Conservation (phyloP, 306 rosid species). For the Argentina anserina region DNA sequence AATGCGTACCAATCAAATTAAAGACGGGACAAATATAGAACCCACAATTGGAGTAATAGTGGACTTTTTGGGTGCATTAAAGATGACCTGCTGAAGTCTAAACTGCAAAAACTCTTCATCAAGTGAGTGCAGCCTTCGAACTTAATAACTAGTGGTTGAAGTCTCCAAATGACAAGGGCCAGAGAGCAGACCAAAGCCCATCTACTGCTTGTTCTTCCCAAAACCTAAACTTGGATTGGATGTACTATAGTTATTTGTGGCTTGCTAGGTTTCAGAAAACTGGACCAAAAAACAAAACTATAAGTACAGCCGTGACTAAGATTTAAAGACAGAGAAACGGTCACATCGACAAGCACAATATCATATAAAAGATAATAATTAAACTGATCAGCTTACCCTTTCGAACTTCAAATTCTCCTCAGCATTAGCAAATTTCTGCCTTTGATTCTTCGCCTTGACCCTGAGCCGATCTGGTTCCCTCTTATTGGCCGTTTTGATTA, state of each 20-base stretch:
- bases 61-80: not conserved
- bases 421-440: constrained; percentile 55
- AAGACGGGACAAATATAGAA: too few species aligned
- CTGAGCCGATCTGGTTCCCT: constrained; percentile 66
- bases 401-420: constrained; percentile 63
- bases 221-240: not conserved
- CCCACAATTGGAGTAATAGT: too few species aligned
- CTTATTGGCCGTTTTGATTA: constrained; percentile 69
- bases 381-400: constrained; percentile 44
- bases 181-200: not conserved
- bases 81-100: not conserved
- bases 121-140: not conserved
- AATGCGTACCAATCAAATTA: too few species aligned
- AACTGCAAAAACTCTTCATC: not conserved
- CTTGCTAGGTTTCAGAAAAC: not conserved
- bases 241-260: not conserved
- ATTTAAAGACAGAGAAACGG: not conserved
- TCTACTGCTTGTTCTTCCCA: too few species aligned
- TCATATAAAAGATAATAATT: not conserved
- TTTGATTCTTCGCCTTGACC: constrained; percentile 57
- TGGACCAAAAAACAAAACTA: not conserved
- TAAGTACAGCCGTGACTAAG: not conserved
- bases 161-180: not conserved
- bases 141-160: not conserved
- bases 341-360: not conserved